Base-by-base conservation (phyloP, 306 rosid genomes). In the Senna siamea region DNA sequence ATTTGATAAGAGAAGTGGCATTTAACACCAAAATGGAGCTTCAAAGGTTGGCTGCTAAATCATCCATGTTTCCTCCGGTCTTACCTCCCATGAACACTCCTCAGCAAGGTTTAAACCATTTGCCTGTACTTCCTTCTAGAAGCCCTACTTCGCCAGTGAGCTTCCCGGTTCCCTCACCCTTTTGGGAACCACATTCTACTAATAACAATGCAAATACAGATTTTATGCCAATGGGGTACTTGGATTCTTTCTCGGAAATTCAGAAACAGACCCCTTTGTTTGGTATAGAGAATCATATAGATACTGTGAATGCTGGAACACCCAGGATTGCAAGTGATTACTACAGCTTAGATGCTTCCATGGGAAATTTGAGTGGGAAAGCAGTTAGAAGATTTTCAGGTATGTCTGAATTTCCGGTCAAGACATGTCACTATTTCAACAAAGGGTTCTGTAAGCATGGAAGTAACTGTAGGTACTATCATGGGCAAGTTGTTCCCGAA, bases 401-500 rank as follows among this genome's bases (percentile, higher is more conserved):
- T 58, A 10, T 28, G 7, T 28, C 83, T 0, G 97, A 90, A 41
- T 74, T 72, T 66, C 89, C 88, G 0, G 83, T 80, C 10, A 93
- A 86, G 83, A 74, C 73, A 2, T 93, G 98, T 80, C 92, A 87
- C 67, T 93, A 86, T 72, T 90, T 78, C 81, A 89, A 56, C 81
- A 87, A 85, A 77, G 98, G 98, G 7, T 87, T 60, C 76, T 93
- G 98, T 74, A 93, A 84, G 83, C 92, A 90, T 82, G 98, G 98
- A 70, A 83, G 65, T 52, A 80, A 74, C 75, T 90, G 98, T 64
- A 81, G 86, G 73, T 93, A 80, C 72, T 79, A 61, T 64, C 97
- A 93, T 69, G 93, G 79, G 13, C 86, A 73, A 51, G 63, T 77
- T 38, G 52, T 18, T 7, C 80, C 83, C 4, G 93, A 85, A 62